Percentiles rank a stretch among this genome's conserved stretches.
Evolutionary conservation across 1,139 yeast genomes (phyloP).

Genomic region (Saccharomyces pastorianus): DNA sequence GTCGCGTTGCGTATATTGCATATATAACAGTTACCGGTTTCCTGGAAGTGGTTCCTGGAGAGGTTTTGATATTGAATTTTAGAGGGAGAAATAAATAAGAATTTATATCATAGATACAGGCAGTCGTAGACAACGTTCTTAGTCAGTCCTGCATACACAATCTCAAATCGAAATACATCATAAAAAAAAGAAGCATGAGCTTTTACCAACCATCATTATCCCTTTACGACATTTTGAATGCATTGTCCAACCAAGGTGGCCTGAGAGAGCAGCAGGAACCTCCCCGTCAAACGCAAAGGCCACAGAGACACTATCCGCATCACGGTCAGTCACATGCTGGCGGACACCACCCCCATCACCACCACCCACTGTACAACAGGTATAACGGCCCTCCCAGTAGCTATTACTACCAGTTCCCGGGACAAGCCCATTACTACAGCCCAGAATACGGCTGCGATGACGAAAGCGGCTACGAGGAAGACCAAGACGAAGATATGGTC

Average conservation of each 20-base stretch:
- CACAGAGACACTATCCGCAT: constrained; percentile 5
- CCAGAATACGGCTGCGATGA: constrained; percentile 18
- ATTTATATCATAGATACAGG: neutral
- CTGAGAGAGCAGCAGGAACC: constrained; percentile 10
- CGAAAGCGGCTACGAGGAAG: constrained; percentile 14
- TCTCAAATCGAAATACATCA: neutral
- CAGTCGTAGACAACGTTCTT: neutral
- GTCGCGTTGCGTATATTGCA: no score
- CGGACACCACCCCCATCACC: neutral
- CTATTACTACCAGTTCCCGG: constrained; percentile 13
- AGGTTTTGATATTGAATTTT: no score
- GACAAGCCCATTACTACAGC: constrained; percentile 20
- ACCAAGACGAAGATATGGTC: constrained; percentile 4
- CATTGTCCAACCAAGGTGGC: constrained; percentile 19
- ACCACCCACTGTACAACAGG: constrained; percentile 2
- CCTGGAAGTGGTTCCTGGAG: no score
- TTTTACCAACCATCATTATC: constrained; percentile 29
- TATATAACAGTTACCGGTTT: no score
- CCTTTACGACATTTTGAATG: constrained; percentile 25
- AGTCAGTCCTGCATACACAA: neutral
- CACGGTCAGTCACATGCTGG: constrained; percentile 2
- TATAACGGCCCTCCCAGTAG: constrained; percentile 8
- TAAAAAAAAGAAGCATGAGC: constrained; percentile 15
- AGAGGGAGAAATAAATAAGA: no score
- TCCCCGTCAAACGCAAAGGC: constrained; percentile 3